A percentile compares a stretch with the other conserved stretches of the same genome.
phyloP scores from a whole-genome alignment of 768 basidiomycete genomes.

The Lactarius pseudohatsudake region DNA sequence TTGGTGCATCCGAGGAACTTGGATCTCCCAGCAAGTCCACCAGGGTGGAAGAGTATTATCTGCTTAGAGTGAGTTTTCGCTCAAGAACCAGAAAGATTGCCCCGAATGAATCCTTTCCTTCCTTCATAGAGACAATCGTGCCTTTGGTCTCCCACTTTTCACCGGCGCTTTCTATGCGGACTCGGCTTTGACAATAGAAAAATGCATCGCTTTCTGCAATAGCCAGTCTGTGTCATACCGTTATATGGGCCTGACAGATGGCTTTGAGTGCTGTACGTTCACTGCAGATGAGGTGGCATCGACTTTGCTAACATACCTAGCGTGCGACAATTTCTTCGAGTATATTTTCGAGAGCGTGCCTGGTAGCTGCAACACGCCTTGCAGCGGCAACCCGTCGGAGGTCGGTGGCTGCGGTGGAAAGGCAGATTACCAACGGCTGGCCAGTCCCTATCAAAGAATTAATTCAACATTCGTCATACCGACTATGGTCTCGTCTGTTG shows the following conservation, averaged over 20 bases:
- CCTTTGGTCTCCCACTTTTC: conserved; percentile 40
- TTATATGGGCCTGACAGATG: conserved; percentile 69
- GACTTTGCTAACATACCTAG: neutral
- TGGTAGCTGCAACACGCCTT: too few species aligned
- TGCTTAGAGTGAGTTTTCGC: conserved; percentile 1
- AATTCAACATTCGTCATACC: conserved; percentile 37
- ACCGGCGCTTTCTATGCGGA: conserved; percentile 43
- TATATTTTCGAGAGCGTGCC: too few species aligned
- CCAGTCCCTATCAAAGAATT: conserved; percentile 54
- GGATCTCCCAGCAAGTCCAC: too few species aligned
- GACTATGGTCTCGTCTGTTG: conserved; percentile 51
- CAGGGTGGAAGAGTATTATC: neutral
- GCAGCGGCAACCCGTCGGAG: conserved; percentile 50
- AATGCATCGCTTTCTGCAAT: conserved; percentile 46
- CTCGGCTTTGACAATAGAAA: conserved; percentile 56
- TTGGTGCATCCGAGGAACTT: neutral
- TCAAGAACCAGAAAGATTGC: neutral
- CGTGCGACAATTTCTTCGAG: conserved; percentile 7
- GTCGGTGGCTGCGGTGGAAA: conserved; percentile 54
- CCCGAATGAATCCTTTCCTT: neutral
- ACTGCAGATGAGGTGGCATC: neutral
- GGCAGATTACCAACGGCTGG: conserved; percentile 33
- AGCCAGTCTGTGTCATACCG: conserved; percentile 42
- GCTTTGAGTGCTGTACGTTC: conserved; percentile 54
- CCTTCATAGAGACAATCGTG: neutral